A percentile compares a stretch with the other conserved stretches of the same genome.
Conservation (phyloP, 192 early-diverging fungal genomes). For the Lunasporangiospora selenospora region DNA sequence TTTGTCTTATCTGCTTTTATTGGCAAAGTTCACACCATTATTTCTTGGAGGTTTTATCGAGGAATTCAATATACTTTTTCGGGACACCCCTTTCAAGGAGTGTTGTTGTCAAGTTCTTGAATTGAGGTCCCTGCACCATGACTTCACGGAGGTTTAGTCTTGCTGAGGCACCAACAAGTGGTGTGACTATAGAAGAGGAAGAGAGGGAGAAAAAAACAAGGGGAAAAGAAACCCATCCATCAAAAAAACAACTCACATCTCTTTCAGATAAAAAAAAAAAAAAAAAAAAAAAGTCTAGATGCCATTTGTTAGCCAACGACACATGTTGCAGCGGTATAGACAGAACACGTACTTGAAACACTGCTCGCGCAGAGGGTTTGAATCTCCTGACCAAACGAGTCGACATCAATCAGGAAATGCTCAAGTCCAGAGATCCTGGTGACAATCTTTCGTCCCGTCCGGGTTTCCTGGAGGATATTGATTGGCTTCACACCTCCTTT, state of each 20-base stretch:
- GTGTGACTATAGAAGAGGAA: slow-evolving; percentile 50
- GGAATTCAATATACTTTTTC: slow-evolving; percentile 54
- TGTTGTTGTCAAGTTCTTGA: slow-evolving; percentile 61
- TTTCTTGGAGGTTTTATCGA: slow-evolving; percentile 37
- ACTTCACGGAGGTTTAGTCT: slow-evolving; percentile 65
- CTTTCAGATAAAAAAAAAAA: not conserved
- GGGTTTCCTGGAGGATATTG: slow-evolving; percentile 60
- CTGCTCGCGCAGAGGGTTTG: slow-evolving; percentile 70
- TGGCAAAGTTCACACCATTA: too few relatives aligned
- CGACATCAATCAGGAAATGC: slow-evolving; percentile 65
- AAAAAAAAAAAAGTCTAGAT: too few relatives aligned
- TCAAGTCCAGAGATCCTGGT: slow-evolving; percentile 73
- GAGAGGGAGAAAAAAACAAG: not conserved
- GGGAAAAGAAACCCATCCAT: not conserved
- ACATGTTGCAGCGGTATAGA: too few relatives aligned
- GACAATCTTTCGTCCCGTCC: slow-evolving; percentile 69
- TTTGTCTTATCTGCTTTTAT: slow-evolving; percentile 19
- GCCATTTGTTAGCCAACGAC: too few relatives aligned
- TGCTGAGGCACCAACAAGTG: slow-evolving; percentile 57
- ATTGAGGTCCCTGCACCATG: slow-evolving; percentile 80
- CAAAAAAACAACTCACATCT: not conserved
- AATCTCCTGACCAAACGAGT: slow-evolving; percentile 63
- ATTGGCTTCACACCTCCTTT: slow-evolving; percentile 58
- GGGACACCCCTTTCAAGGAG: slow-evolving; percentile 59
- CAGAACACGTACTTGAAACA: slow-evolving; percentile 58